phyloP scores from a whole-genome alignment of 2,329 filamentous ascomycete genomes.

The Basipetospora sp. region DNA sequence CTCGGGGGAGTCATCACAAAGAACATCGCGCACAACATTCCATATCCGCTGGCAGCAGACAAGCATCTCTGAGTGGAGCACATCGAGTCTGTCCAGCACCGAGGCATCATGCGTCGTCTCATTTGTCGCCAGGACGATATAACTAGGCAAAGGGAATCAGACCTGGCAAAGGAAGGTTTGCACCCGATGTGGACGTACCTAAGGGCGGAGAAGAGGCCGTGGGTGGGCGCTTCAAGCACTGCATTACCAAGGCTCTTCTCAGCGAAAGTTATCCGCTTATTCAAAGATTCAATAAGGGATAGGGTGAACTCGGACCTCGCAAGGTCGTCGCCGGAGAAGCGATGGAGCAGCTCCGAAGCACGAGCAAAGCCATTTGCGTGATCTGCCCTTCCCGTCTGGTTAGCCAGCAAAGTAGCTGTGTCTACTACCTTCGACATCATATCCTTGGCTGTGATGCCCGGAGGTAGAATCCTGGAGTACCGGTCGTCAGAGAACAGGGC shows the following conservation, averaged over 20 bases:
- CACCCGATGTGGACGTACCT: slow-evolving; percentile 14
- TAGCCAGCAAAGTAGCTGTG: slow-evolving; percentile 43
- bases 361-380: slow-evolving; percentile 84
- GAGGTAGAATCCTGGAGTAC: slow-evolving; percentile 11
- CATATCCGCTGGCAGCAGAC: slow-evolving; percentile 55
- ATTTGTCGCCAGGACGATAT: slow-evolving; percentile 9
- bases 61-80: slow-evolving; percentile 19
- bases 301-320: slow-evolving; percentile 37
- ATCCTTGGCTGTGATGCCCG: slow-evolving; percentile 7
- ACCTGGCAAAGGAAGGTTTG: background rate
- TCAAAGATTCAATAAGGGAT: slow-evolving; percentile 44
- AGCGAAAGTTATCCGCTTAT: slow-evolving; percentile 49
- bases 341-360: slow-evolving; percentile 54
- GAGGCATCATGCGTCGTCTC: slow-evolving; percentile 7
- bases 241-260: slow-evolving; percentile 51
- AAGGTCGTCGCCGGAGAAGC: slow-evolving; percentile 31
- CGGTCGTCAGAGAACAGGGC: slow-evolving; percentile 30
- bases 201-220: slow-evolving; percentile 55
- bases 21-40: slow-evolving; percentile 56
- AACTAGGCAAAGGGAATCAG: background rate
- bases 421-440: slow-evolving; percentile 32
- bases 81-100: slow-evolving; percentile 6
- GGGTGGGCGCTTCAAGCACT: slow-evolving; percentile 50
- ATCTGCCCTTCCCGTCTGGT: slow-evolving; percentile 67
- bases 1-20: slow-evolving; percentile 91